phyloP scores from a whole-genome alignment of 1,139 yeast species.

The Zygosaccharomyces pseudobailii region DNA sequence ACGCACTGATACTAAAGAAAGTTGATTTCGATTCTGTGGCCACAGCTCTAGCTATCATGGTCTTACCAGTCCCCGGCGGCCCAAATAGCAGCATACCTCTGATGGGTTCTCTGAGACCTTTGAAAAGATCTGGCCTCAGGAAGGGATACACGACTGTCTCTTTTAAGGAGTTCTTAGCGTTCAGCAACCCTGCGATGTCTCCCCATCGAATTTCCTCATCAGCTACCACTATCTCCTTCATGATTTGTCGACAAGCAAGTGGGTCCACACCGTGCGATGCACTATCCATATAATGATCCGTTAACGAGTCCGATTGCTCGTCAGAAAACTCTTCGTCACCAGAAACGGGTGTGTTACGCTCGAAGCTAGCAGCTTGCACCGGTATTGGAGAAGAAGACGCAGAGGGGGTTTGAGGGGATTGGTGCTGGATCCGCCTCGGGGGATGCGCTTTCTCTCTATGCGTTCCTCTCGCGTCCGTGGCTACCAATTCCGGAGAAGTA shows the following conservation, averaged over 20 bases:
- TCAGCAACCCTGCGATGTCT: constrained; percentile 55
- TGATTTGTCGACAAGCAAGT: constrained; percentile 40
- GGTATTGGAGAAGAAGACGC: background rate
- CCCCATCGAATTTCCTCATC: constrained; percentile 61
- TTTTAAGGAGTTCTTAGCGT: constrained; percentile 53
- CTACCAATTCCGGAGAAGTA: background rate
- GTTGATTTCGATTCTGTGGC: constrained; percentile 64
- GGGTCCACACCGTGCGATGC: constrained; percentile 41
- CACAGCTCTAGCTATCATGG: constrained; percentile 62
- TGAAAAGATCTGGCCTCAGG: constrained; percentile 56
- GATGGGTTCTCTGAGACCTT: constrained; percentile 59
- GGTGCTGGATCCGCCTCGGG: background rate
- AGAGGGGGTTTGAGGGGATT: background rate
- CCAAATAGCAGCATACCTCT: constrained; percentile 63
- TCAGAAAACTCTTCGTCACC: constrained; percentile 1
- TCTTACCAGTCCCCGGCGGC: constrained; percentile 48
- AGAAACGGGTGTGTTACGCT: background rate
- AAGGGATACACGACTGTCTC: constrained; percentile 68
- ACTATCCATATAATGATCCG: constrained; percentile 7
- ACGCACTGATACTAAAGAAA: constrained; percentile 58
- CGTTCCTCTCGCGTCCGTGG: background rate
- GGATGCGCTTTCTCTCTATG: background rate
- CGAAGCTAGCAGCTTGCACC: background rate
- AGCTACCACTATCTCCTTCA: constrained; percentile 49
- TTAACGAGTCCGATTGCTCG: background rate